Evolutionary conservation across 768 basidiomycete species (phyloP).

Genomic region (Lactarius hengduanensis): DNA sequence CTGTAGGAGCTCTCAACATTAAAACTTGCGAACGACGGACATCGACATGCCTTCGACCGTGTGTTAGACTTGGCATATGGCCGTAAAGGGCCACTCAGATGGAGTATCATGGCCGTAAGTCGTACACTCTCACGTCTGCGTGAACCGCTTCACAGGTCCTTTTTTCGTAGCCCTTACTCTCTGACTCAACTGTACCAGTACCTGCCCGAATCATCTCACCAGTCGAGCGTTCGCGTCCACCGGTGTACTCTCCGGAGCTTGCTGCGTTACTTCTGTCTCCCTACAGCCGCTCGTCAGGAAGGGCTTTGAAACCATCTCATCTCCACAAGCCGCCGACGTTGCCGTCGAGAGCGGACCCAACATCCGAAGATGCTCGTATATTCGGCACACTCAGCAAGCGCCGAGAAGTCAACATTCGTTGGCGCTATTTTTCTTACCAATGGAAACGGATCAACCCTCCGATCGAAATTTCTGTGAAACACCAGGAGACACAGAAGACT

Average conservation of each 20-base stretch:
- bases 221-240: conserved; percentile 57
- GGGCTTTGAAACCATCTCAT: conserved; percentile 42
- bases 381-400: conserved; percentile 71
- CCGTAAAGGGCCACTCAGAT: conserved; percentile 65
- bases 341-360: conserved; percentile 54
- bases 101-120: conserved; percentile 66
- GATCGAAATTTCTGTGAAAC: conserved; percentile 45
- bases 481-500: conserved; percentile 21
- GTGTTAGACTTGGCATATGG: conserved; percentile 74
- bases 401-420: conserved; percentile 68
- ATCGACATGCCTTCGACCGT: conserved; percentile 50
- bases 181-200: conserved; percentile 42
- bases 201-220: conserved; percentile 51
- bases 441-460: conserved; percentile 59
- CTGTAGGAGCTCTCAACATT: conserved; percentile 55
- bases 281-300: conserved; percentile 44
- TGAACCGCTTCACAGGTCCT: conserved; percentile 12
- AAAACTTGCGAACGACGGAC: conserved; percentile 52
- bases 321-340: conserved; percentile 53
- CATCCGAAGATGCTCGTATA: conserved; percentile 55
- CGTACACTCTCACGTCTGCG: conserved; percentile 3
- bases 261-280: conserved; percentile 57
- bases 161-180: conserved; percentile 51
- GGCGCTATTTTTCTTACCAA: conserved; percentile 60
- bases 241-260: conserved; percentile 63